Conservation (phyloP, 2,329 filamentous ascomycete species). For the Apiospora malaysiana region DNA sequence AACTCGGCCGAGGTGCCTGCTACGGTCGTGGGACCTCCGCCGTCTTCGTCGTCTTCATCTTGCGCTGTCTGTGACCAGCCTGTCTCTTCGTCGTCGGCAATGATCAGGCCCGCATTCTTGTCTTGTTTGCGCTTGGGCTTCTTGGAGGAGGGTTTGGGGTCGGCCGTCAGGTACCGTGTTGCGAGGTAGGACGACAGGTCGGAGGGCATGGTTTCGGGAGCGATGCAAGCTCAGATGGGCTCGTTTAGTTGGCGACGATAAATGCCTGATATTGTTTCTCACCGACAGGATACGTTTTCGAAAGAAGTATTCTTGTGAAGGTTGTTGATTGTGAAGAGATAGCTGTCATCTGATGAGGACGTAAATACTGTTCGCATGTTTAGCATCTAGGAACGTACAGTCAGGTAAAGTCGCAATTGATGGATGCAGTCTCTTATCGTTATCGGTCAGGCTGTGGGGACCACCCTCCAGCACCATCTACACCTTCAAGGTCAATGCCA, state of each 20-base stretch:
- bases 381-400: neutral
- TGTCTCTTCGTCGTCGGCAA: slow-evolving; percentile 67
- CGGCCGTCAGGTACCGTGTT: slow-evolving; percentile 79
- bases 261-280: neutral
- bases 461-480: neutral
- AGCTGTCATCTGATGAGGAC: neutral
- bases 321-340: neutral
- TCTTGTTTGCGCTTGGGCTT: slow-evolving; percentile 60
- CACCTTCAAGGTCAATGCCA: neutral
- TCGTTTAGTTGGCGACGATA: neutral
- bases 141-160: slow-evolving; percentile 58
- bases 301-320: neutral
- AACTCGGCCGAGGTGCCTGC: slow-evolving; percentile 66
- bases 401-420: neutral
- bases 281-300: fast-evolving
- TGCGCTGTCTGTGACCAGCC: slow-evolving; percentile 56
- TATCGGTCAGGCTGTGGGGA: neutral
- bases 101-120: slow-evolving; percentile 59
- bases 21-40: slow-evolving; percentile 57
- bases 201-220: slow-evolving; percentile 52
- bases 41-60: slow-evolving; percentile 58
- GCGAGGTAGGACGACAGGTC: slow-evolving; percentile 85
- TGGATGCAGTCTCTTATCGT: neutral
- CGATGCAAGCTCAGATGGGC: neutral
- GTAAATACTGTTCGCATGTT: neutral